A percentile compares a stretch with the other conserved stretches of the same genome.
Evolutionary conservation across 2,329 filamentous ascomycete species (phyloP).

Genomic region (Nemania abortiva): DNA sequence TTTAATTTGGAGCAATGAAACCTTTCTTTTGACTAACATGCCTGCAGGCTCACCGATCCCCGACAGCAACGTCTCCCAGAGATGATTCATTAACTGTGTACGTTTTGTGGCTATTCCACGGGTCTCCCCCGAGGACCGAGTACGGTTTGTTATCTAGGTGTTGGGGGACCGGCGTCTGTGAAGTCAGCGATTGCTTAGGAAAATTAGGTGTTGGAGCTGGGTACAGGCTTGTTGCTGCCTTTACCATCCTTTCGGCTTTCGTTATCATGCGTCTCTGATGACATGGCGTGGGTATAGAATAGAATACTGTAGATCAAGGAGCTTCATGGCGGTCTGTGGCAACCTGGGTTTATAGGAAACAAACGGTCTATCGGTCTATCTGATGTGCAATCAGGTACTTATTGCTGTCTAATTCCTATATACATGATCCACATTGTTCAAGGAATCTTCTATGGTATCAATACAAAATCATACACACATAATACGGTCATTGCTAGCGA

Average conservation of each 20-base stretch:
- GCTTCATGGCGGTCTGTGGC: conserved; percentile 9
- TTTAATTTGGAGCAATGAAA: conserved; percentile 5
- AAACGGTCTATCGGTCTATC: not conserved
- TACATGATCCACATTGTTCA: not conserved
- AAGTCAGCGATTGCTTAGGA: conserved; percentile 13
- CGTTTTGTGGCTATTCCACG: conserved; percentile 16
- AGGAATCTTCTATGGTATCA: conserved; percentile 9
- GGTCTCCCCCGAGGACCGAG: not conserved
- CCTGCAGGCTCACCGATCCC: conserved; percentile 67
- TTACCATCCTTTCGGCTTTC: conserved; percentile 9
- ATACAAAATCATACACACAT: conserved; percentile 26
- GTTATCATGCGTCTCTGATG: conserved; percentile 4
- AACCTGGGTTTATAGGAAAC: conserved; percentile 13
- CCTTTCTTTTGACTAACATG: conserved; percentile 44
- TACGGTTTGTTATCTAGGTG: conserved; percentile 20
- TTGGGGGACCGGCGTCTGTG: conserved; percentile 24
- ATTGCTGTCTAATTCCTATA: conserved; percentile 2
- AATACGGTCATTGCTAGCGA: conserved; percentile 3
- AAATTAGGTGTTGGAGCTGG: conserved; percentile 13
- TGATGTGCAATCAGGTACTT: not conserved
- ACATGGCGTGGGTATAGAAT: conserved; percentile 15
- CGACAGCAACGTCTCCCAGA: conserved; percentile 64
- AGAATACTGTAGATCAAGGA: conserved; percentile 23
- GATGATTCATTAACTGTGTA: conserved; percentile 38
- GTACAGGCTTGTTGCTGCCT: not conserved